Evolutionary conservation across 441 rosid species (phyloP), one percentile per base, ranked within the genome.

Genomic region (Macaranga tanarius): DNA sequence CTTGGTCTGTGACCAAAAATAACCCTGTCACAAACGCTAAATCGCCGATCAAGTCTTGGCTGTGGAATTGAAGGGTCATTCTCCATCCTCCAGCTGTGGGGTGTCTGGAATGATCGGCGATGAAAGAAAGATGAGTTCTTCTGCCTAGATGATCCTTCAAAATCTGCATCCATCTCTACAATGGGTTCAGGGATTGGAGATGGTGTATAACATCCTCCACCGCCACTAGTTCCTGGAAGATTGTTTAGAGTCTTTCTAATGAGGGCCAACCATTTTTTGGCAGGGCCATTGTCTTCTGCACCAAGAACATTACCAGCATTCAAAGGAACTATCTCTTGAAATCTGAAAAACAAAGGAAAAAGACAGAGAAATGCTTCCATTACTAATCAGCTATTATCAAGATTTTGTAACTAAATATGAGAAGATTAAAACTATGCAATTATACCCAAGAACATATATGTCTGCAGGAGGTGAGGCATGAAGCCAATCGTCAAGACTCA

Each of bases 261-360:
- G 25, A 95, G 89, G 70, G 98, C 84, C 61, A 85, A 79, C 99
- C 99, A 95, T 86, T 93, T 95, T 76, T 88, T 91, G 67, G 99
- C 98, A 23, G 99, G 99, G 22, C 95, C 99, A 75, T 91, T 95
- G 85, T 95, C 98, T 87, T 95, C 99, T 62, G 98, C 86, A 28
- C 99, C 99, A 61, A 96, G 85, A 71, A 96, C 84, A 79, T 96
- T 96, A 52, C 98, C 98, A 69, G 99, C 97, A 80, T 93, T 95
- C 68, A 95, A 83, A 76, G 98, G 98, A 73, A 93, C 98, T 57
- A 95, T 93, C 86, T 95, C 99, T 84, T 95, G 99, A 85, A 93
- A 92, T 73, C 99, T 95, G 80, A 76, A 70, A 76, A 23, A 58
- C 55, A 65, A 34, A 76, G 26, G 59, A 16, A 13, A 16, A 4